These are phyloP conservation scores for Fusarium udum DNA, from an alignment of 2,329 filamentous ascomycete species.

Conservation along the genomic window DNA sequence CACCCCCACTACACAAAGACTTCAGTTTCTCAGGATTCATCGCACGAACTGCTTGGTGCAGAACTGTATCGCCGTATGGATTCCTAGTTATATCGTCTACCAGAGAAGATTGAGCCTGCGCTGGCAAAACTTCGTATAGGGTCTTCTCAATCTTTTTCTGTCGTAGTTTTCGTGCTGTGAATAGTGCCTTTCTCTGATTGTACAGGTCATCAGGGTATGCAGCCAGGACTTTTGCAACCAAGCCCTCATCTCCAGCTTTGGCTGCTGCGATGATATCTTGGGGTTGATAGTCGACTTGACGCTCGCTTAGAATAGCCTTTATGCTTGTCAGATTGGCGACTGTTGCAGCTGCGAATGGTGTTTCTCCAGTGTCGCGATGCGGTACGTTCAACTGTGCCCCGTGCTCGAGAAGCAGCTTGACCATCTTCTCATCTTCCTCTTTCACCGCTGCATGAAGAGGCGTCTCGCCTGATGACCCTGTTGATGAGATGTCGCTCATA, in stretches of 20 bases:
- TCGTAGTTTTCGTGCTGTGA: accelerated
- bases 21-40: accelerated
- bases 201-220: not conserved
- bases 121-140: accelerated
- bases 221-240: not conserved
- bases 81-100: not conserved
- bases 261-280: not conserved
- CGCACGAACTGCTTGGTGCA: not conserved
- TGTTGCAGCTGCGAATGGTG: not conserved
- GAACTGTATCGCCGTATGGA: not conserved
- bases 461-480: accelerated
- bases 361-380: not conserved
- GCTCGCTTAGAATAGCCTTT: not conserved
- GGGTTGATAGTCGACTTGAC: accelerated
- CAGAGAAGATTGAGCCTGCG: accelerated
- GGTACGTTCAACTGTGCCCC: not conserved
- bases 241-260: not conserved
- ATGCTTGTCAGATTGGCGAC: not conserved
- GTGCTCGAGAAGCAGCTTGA: not conserved
- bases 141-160: not conserved
- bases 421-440: not conserved
- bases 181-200: not conserved
- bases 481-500: not conserved
- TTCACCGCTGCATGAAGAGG: not conserved
- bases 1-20: not conserved